Conservation (phyloP, 352 stramenopile genomes). For the Pythium diclinum region DNA sequence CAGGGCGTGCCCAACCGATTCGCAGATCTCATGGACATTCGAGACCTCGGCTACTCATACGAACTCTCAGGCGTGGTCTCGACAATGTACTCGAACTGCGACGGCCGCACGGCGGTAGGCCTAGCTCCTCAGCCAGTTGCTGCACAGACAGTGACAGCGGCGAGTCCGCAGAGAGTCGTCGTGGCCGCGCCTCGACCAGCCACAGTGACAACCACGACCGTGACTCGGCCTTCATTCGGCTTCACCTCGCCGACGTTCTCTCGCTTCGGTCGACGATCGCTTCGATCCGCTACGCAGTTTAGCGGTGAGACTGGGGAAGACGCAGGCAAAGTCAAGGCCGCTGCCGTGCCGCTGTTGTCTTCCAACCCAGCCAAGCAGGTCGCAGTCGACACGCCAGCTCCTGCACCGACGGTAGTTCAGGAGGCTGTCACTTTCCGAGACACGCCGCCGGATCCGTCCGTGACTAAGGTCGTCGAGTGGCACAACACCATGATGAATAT, state of each 20-base stretch:
- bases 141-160: neutral
- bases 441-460: neutral
- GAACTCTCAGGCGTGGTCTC: constrained; percentile 27
- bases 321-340: constrained; percentile 11
- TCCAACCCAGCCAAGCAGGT: constrained; percentile 16
- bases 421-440: constrained; percentile 15
- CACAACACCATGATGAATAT: constrained; percentile 11
- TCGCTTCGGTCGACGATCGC: constrained; percentile 7
- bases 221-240: constrained; percentile 1
- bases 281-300: constrained; percentile 13
- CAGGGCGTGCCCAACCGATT: constrained; percentile 19
- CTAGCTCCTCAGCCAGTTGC: neutral
- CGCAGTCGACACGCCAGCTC: neutral
- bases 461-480: constrained; percentile 21
- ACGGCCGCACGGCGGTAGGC: neutral
- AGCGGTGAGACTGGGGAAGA: neutral
- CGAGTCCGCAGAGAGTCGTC: neutral
- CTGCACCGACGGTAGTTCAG: neutral
- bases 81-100: constrained; percentile 27
- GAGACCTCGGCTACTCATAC: constrained; percentile 31
- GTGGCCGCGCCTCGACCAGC: constrained; percentile 8
- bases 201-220: neutral
- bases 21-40: constrained; percentile 24
- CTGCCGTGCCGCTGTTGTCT: neutral
- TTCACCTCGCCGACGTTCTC: constrained; percentile 1